These are phyloP conservation scores for Yamadazyma diddensiae DNA, from an alignment of 1,139 yeast species.

Conservation along the genomic window DNA sequence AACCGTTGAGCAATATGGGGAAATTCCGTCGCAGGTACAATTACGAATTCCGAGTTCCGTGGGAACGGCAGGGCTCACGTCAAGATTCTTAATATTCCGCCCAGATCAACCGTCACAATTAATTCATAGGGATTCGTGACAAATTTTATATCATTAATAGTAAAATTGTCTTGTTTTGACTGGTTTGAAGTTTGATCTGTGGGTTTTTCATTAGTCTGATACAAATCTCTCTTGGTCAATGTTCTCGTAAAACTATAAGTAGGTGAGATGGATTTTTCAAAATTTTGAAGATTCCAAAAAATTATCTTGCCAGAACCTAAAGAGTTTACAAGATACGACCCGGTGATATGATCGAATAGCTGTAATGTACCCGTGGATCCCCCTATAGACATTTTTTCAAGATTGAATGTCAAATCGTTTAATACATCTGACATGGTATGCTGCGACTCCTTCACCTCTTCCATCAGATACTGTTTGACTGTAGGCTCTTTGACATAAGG, in stretches of 20 bases:
- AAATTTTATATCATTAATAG: slow-evolving; percentile 47
- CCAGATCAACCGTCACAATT: slow-evolving; percentile 61
- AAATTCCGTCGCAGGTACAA: too few species aligned
- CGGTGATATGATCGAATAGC: slow-evolving; percentile 9
- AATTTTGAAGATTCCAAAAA: slow-evolving; percentile 30
- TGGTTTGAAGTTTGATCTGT: background rate
- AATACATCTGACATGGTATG: slow-evolving; percentile 9
- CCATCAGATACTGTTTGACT: slow-evolving; percentile 10
- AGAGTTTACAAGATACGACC: slow-evolving; percentile 22
- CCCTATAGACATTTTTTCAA: slow-evolving; percentile 4
- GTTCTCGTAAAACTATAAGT: slow-evolving; percentile 14
- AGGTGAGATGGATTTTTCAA: slow-evolving; percentile 23
- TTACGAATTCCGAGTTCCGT: background rate
- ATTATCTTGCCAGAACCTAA: slow-evolving; percentile 26
- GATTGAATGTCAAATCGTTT: slow-evolving; percentile 11
- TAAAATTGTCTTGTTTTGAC: slow-evolving; percentile 27
- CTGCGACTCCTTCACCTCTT: slow-evolving; percentile 9
- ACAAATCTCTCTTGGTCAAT: slow-evolving; percentile 7
- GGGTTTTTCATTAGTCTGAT: slow-evolving; percentile 9
- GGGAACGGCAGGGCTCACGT: slow-evolving; percentile 1
- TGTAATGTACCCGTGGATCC: slow-evolving; percentile 3
- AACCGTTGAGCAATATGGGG: too few species aligned
- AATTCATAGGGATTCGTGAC: slow-evolving; percentile 53
- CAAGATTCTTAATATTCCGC: slow-evolving; percentile 59
- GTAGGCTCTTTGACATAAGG: slow-evolving; percentile 6